Conservation (phyloP, 2,329 filamentous ascomycete species). For the Fusarium lateritium region DNA sequence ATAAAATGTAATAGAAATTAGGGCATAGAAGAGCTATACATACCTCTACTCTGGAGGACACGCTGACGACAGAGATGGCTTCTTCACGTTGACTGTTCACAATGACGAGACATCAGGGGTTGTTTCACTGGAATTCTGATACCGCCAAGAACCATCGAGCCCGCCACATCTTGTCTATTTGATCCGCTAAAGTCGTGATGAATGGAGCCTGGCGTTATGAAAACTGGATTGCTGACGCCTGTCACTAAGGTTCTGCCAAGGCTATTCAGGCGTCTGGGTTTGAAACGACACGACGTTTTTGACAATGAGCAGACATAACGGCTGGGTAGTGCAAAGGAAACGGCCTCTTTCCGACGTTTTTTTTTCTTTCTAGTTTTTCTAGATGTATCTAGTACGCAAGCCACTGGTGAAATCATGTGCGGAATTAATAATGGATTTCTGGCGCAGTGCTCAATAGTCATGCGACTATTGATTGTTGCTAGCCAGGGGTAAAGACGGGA, state of each 20-base stretch:
- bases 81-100: neutral
- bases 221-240: conserved; percentile 18
- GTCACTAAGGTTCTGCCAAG: conserved; percentile 25
- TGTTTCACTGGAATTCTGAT: conserved; percentile 15
- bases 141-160: conserved; percentile 26
- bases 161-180: conserved; percentile 8
- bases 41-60: no score
- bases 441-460: no score
- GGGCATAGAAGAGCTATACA: no score
- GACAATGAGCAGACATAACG: conserved; percentile 14
- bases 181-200: neutral
- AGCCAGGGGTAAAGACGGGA: neutral
- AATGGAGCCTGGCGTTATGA: conserved; percentile 14
- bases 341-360: conserved; percentile 9
- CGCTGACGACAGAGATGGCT: no score
- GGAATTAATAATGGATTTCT: no score
- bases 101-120: conserved; percentile 4
- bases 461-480: neutral
- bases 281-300: conserved; percentile 21
- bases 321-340: conserved; percentile 19
- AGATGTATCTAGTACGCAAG: neutral
- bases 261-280: conserved; percentile 30
- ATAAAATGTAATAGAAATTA: no score
- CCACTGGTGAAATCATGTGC: neutral
- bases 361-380: neutral